Percentiles rank a stretch among this genome's conserved stretches.
phyloP scores from a whole-genome alignment of 495 filamentous ascomycete genomes.

The Cairneyella variabilis region DNA sequence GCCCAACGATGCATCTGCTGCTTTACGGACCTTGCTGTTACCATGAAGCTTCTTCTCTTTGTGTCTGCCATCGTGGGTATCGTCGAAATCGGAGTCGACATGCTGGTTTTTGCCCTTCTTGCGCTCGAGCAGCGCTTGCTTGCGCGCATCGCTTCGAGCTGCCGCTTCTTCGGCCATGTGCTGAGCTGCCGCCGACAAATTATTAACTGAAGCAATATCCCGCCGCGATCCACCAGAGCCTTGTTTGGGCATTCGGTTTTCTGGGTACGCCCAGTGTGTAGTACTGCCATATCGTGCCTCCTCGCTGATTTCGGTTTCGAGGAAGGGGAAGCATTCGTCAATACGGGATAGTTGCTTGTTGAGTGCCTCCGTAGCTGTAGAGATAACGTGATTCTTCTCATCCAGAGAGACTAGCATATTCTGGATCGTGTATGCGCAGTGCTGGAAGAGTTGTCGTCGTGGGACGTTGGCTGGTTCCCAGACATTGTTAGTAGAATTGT shows the following conservation, averaged over 20 bases:
- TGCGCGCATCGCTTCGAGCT: slow-evolving; percentile 72
- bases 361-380: slow-evolving; percentile 82
- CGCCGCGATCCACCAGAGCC: slow-evolving; percentile 71
- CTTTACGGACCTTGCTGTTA: slow-evolving; percentile 60
- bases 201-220: slow-evolving; percentile 67
- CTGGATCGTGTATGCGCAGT: slow-evolving; percentile 52
- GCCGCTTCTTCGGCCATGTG: slow-evolving; percentile 75
- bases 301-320: slow-evolving; percentile 87
- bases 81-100: slow-evolving; percentile 75
- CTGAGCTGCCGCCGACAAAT: slow-evolving; percentile 63
- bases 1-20: slow-evolving; percentile 42
- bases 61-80: slow-evolving; percentile 47
- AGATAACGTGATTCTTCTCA: slow-evolving; percentile 94
- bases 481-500: slow-evolving; percentile 27
- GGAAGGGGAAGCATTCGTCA: slow-evolving; percentile 76
- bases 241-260: slow-evolving; percentile 67
- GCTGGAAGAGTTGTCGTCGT: slow-evolving; percentile 64
- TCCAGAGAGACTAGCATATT: slow-evolving; percentile 83
- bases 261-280: slow-evolving; percentile 93
- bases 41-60: slow-evolving; percentile 55
- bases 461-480: slow-evolving; percentile 48
- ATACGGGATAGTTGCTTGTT: slow-evolving; percentile 81
- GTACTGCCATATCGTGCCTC: slow-evolving; percentile 88
- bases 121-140: slow-evolving; percentile 73
- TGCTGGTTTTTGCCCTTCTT: slow-evolving; percentile 63